Evolutionary conservation across 176 grass and related monocot genomes (phyloP), one percentile per base, ranked within the genome.

Genomic region (Hordeum marinum): DNA sequence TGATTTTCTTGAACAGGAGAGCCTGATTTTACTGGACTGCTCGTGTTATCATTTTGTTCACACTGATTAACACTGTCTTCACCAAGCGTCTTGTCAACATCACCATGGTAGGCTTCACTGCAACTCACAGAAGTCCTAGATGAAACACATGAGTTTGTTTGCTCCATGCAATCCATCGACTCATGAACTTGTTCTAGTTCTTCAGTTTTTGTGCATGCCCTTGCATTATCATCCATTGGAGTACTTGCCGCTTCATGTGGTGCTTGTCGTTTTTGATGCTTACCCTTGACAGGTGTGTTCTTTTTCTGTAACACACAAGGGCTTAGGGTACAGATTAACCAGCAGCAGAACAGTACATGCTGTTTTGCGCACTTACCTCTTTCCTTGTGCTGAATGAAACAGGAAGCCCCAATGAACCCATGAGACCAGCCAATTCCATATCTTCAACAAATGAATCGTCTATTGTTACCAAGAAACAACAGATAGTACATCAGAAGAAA

Each of bases 371-470:
- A 77, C 83, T 76, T 80, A 90, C 94, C 88, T 87, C 87, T 87
- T 95, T 94, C 80, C 73, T 95, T 80, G 96, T 87, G 72, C 68
- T 87, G 82, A 98, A 98, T 45, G 93, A 94, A 80, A 95, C 80
- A 80, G 96, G 96, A 80, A 98, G 93, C 82, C 96, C 96, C 84
- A 98, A 84, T 72, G 87, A 86, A 89, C 90, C 91, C 96, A 98
- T 94, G 69, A 92, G 83, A 72, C 80, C 68, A 77, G 89, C 74
- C 84, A 98, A 84, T 90, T 98, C 91, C 73, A 94, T 72, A 89
- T 95, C 91, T 90, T 95, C 89, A 79, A 86, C 82, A 77, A 66
- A 71, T 1, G 39, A 65, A 65, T 79, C 13, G 14, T 71, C 78
- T 90, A 63, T 60, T 79, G 39, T 77, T 74, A 60, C 1, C 39